Evolutionary conservation across 2,329 filamentous ascomycete genomes (phyloP), one percentile per base, ranked within the genome.

Genomic region (Penicillium brevicompactum): DNA sequence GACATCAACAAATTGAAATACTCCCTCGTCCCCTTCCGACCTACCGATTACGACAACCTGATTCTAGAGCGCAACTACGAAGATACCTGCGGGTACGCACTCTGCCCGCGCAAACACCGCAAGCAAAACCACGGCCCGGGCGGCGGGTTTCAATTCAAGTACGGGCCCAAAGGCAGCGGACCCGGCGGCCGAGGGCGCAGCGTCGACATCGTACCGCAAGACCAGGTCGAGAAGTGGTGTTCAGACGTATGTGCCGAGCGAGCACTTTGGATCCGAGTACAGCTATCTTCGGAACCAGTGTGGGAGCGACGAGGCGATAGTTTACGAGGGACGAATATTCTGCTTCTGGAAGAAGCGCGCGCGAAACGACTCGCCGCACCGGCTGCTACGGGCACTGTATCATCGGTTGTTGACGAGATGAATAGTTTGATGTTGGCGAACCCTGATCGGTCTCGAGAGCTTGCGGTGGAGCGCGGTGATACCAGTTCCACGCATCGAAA

Each of bases 1-100:
- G 91, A 96, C 70, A 81, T 81, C 1, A 70, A 75, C 38, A 76
- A 78, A 51, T 92, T 97, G 75, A 86, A 87, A 64, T 69, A 78
- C 3, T 82, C 85, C 34, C 77, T 97, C 22, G 77, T 82, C 9
- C 80, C 85, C 42, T 97, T 97, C 75, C 90, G 93, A 70, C 91
- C 92, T 1, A 82, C 84, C 50, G 93, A 99, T 77, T 96, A 95
- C 77, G 91, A 96, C 69, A 89, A 90, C 61, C 79, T 97, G 47
- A 87, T 97, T 57, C 84, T 89, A 61, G 94, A 99, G 78, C 89
- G 94, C 67, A 95, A 96, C 71, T 88, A 91, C 62, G 87, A 90
- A 64, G 84, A 83, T 42, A 81, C 84, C 18, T 99, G 94, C 75
- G 94, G 92, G 1, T 97, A 97, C 71, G 80, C 84, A 0, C 81